Conservation (phyloP, 163 green algal species). For the Scenedesmus sp. region DNA sequence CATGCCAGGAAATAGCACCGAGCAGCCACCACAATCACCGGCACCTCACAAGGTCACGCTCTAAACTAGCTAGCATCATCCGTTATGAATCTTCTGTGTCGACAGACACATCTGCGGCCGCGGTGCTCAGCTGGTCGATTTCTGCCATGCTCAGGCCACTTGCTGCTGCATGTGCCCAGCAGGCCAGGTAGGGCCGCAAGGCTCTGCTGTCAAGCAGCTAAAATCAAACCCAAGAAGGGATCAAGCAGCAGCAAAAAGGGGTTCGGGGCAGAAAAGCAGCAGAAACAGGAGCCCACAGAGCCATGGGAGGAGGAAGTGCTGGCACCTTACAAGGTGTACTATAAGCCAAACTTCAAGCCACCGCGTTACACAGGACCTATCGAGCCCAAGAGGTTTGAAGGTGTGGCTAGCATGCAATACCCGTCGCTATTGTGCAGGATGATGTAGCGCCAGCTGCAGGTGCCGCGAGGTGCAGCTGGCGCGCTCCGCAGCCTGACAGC, state of each 20-base stretch:
- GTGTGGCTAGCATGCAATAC: not conserved
- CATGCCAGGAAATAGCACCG: not conserved
- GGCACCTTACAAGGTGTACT: slow-evolving; percentile 43
- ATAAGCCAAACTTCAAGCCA: slow-evolving; percentile 52
- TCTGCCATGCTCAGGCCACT: not conserved
- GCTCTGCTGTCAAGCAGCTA: slow-evolving; percentile 5
- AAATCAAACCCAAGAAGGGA: not conserved
- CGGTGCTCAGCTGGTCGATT: not conserved
- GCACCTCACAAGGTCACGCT: not conserved
- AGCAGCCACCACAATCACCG: not conserved
- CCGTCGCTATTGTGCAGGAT: not conserved
- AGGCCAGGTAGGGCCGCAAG: slow-evolving; percentile 2
- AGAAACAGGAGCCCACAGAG: slow-evolving; percentile 18
- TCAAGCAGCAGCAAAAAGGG: slow-evolving; percentile 21
- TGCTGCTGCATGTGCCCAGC: not conserved
- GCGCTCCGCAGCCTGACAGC: not conserved
- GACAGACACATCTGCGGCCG: not conserved
- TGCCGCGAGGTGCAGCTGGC: not conserved
- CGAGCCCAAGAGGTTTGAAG: slow-evolving; percentile 19
- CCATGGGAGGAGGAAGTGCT: slow-evolving; percentile 43
- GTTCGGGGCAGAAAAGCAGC: not conserved
- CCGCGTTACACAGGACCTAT: slow-evolving; percentile 25
- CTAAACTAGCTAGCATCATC: not conserved
- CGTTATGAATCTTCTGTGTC: not conserved
- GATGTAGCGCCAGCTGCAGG: not conserved